These are phyloP conservation scores for Beauveria bassiana DNA, from an alignment of 2,329 filamentous ascomycete species.

Conservation along the genomic window DNA sequence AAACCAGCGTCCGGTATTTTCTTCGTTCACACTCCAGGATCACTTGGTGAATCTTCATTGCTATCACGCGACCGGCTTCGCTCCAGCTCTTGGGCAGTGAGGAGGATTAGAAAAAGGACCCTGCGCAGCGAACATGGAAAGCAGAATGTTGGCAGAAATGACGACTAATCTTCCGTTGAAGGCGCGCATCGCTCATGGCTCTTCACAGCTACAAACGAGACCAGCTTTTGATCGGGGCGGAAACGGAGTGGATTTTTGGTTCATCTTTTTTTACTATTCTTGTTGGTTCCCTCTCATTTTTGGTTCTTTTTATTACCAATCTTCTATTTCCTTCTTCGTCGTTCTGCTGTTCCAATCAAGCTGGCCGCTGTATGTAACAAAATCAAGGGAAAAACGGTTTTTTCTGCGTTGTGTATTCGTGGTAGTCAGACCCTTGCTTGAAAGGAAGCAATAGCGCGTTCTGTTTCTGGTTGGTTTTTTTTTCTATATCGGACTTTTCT, in stretches of 20 bases:
- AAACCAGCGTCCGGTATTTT: constrained; percentile 1
- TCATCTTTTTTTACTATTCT: constrained; percentile 4
- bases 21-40: not conserved
- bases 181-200: not conserved
- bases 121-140: not conserved
- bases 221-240: not conserved
- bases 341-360: not conserved
- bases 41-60: not conserved
- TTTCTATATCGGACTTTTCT: not conserved
- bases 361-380: constrained; percentile 3
- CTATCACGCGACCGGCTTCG: constrained; percentile 5
- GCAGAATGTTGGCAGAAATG: not conserved
- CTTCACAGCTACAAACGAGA: not conserved
- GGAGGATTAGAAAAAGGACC: not conserved
- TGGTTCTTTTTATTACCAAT: constrained; percentile 6
- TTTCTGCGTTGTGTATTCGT: not conserved
- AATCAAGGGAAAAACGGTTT: not conserved
- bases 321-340: constrained; percentile 1
- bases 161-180: not conserved
- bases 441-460: constrained; percentile 4
- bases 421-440: not conserved
- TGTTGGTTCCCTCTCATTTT: constrained; percentile 11
- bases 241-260: constrained; percentile 9
- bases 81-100: not conserved
- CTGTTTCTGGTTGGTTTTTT: constrained; percentile 2